Percentiles rank a stretch among this genome's conserved stretches.
phyloP scores from a whole-genome alignment of 257 asterid genomes.

The Nicotiana knightiana region DNA sequence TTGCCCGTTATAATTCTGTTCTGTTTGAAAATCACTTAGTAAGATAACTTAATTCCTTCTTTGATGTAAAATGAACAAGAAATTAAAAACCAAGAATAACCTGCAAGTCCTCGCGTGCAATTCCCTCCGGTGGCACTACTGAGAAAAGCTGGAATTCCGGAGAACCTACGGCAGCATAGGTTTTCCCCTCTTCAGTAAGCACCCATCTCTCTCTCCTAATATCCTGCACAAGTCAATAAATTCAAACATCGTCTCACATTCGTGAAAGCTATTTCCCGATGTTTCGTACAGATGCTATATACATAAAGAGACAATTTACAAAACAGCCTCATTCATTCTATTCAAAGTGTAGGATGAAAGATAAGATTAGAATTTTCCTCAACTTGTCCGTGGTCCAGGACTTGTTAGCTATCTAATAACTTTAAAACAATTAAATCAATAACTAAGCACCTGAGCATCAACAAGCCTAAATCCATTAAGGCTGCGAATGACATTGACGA shows the following conservation, averaged over 20 bases:
- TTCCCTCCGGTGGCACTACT: conserved; percentile 78
- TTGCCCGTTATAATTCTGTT: neutral
- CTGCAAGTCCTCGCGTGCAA: conserved; percentile 67
- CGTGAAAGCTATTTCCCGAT: neutral
- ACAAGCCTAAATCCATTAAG: conserved; percentile 72
- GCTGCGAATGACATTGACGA: conserved; percentile 76
- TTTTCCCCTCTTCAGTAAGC: conserved; percentile 72
- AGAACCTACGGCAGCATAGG: conserved; percentile 65
- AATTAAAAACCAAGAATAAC: conserved; percentile 22
- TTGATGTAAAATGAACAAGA: neutral
- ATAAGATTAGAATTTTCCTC: neutral
- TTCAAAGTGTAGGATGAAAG: neutral
- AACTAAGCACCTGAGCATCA: conserved; percentile 49
- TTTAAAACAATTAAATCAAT: neutral
- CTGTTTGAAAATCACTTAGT: neutral
- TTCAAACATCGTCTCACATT: neutral
- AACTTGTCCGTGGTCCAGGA: neutral
- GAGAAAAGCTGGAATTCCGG: conserved; percentile 77
- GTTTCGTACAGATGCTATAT: neutral
- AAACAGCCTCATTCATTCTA: neutral
- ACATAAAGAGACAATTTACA: neutral
- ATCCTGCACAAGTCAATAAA: conserved; percentile 44
- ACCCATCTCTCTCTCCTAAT: conserved; percentile 79
- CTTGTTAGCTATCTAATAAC: neutral
- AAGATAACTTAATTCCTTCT: too few relatives aligned